phyloP scores from a whole-genome alignment of 176 grass and related monocot species.

The Otatea glauca region DNA sequence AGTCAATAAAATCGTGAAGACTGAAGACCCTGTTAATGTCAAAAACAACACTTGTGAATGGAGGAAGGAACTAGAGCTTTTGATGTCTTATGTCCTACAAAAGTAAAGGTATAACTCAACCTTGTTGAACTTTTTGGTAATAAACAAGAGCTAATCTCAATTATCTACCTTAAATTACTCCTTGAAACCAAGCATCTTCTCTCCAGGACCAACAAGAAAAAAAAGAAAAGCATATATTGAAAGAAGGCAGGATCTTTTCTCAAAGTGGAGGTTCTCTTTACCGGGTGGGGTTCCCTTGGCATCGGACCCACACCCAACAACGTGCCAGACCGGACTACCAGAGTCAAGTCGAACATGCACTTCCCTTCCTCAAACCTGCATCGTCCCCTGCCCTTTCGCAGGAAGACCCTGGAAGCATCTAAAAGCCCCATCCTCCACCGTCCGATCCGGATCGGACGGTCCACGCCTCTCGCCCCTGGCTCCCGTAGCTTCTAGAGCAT shows the following conservation, averaged over 20 bases:
- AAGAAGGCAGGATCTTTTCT: not conserved
- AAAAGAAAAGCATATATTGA: not conserved
- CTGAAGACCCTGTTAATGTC: too few species aligned
- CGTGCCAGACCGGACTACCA: not conserved
- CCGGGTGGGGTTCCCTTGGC: not conserved
- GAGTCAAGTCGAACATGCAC: slow-evolving; percentile 35
- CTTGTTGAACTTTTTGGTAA: not conserved
- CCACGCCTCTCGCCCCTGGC: not conserved
- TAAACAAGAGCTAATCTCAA: too few species aligned
- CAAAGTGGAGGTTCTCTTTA: not conserved
- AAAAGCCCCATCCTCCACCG: slow-evolving; percentile 25
- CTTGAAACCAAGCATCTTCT: too few species aligned
- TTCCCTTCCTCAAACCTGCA: not conserved
- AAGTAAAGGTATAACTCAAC: too few species aligned
- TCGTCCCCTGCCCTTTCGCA: not conserved
- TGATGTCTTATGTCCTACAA: too few species aligned
- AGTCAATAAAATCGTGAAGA: too few species aligned
- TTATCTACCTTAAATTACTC: too few species aligned
- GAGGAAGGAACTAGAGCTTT: too few species aligned
- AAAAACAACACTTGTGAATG: too few species aligned
- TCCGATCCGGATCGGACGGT: slow-evolving; percentile 49
- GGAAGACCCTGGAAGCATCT: slow-evolving; percentile 66
- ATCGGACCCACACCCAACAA: slow-evolving; percentile 11
- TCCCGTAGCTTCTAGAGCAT: slow-evolving; percentile 52
- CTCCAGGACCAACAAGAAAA: not conserved